Evolutionary conservation across 2,329 filamentous ascomycete species (phyloP).

Genomic region (Pseudofabraea citricarpa): DNA sequence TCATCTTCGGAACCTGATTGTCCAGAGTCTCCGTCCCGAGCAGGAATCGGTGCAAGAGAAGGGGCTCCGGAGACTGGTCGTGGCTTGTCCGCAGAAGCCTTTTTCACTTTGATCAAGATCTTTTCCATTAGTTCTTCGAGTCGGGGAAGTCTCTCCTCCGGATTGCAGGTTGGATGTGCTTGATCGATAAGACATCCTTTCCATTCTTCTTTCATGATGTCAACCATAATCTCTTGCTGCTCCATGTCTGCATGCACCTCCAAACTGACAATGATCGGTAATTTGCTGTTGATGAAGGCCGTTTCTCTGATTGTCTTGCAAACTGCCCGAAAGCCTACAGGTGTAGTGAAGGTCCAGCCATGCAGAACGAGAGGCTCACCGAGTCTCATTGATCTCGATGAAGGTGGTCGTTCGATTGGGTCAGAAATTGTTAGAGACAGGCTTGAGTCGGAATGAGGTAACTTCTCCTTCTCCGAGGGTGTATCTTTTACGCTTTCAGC

Average conservation of each 20-base stretch:
- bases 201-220: conserved; percentile 92
- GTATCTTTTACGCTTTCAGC: neutral
- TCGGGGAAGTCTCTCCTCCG: conserved; percentile 55
- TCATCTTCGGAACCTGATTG: conserved; percentile 27
- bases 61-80: conserved; percentile 8
- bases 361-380: conserved; percentile 79
- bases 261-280: conserved; percentile 86
- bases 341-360: conserved; percentile 79
- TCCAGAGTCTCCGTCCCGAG: conserved; percentile 16
- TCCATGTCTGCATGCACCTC: conserved; percentile 81
- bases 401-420: conserved; percentile 21
- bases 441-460: neutral
- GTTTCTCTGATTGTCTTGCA: conserved; percentile 74
- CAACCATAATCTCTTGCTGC: conserved; percentile 89
- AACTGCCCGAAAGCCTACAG: conserved; percentile 83
- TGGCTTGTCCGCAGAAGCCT: conserved; percentile 25
- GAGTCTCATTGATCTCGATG: conserved; percentile 18
- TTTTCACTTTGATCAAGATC: conserved; percentile 81
- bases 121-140: conserved; percentile 71
- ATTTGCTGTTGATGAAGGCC: conserved; percentile 69
- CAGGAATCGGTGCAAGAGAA: conserved; percentile 13
- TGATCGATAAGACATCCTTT: conserved; percentile 64
- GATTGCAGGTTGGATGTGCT: conserved; percentile 36
- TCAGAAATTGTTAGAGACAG: conserved; percentile 11
- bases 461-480: conserved; percentile 6